Percentiles rank a stretch among this genome's conserved stretches.
These are phyloP conservation scores for Rossbeevera mucosa DNA, from an alignment of 768 basidiomycete species.

Conservation along the genomic window DNA sequence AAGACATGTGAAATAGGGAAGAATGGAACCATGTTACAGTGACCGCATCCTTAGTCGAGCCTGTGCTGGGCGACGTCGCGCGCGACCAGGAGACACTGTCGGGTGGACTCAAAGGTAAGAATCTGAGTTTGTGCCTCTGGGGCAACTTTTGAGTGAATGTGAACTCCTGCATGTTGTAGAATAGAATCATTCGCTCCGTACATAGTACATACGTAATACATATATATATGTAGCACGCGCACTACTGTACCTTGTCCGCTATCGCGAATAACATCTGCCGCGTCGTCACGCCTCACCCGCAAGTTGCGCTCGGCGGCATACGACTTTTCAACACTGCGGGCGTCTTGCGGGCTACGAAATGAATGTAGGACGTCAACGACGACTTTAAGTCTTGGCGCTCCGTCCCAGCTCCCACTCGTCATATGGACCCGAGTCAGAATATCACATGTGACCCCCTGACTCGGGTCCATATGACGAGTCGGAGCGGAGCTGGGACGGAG, in stretches of 20 bases:
- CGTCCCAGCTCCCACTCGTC: not conserved
- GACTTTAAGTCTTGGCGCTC: constrained; percentile 36
- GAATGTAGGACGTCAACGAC: no score
- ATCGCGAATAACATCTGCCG: no score
- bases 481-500: constrained; percentile 34
- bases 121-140: constrained; percentile 68
- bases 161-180: constrained; percentile 54
- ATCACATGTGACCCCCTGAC: not conserved
- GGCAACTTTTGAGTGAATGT: constrained; percentile 60
- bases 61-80: constrained; percentile 75
- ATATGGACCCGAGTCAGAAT: not conserved
- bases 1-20: not conserved
- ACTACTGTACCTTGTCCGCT: no score
- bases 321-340: no score
- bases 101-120: constrained; percentile 86
- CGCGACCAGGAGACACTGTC: constrained; percentile 74
- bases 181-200: no score
- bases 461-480: not conserved
- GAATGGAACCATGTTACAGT: not conserved
- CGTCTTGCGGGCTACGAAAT: constrained; percentile 45
- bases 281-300: no score
- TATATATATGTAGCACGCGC: no score
- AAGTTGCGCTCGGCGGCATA: no score
- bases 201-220: no score
- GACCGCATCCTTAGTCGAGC: constrained; percentile 81